A percentile compares a stretch with the other conserved stretches of the same genome.
These are phyloP conservation scores for Daldinia childiae DNA, from an alignment of 495 filamentous ascomycete genomes.

Conservation along the genomic window DNA sequence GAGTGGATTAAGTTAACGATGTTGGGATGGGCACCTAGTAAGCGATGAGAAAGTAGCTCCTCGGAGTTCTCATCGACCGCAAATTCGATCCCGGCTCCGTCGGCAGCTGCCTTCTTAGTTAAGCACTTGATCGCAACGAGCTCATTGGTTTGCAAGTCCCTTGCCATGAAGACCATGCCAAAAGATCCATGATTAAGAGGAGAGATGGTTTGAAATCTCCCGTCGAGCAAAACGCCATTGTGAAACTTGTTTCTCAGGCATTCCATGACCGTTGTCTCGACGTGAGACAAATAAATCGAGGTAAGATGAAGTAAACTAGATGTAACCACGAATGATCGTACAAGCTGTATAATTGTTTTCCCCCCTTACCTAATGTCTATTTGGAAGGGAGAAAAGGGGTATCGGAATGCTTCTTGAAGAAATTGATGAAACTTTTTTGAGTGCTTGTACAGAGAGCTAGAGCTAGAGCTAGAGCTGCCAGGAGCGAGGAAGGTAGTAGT, in stretches of 20 bases:
- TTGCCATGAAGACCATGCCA: slow-evolving; percentile 95
- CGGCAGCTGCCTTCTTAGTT: slow-evolving; percentile 74
- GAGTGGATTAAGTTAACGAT: slow-evolving; percentile 92
- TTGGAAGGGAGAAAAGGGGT: slow-evolving; percentile 43
- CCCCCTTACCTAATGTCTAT: slow-evolving; percentile 49
- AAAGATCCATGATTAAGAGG: slow-evolving; percentile 99
- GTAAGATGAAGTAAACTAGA: slow-evolving; percentile 28
- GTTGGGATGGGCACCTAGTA: slow-evolving; percentile 82
- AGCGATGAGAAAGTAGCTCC: slow-evolving; percentile 83
- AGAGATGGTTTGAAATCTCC: slow-evolving; percentile 88
- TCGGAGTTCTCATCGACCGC: slow-evolving; percentile 85
- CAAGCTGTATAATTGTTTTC: slow-evolving; percentile 33
- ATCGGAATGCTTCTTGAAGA: slow-evolving; percentile 33
- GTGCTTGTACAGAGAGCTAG: slow-evolving; percentile 57
- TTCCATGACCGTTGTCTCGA: slow-evolving; percentile 68
- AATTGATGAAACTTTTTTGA: slow-evolving; percentile 49
- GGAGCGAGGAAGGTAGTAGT: slow-evolving; percentile 44
- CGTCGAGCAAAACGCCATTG: slow-evolving; percentile 77
- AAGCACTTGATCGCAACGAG: slow-evolving; percentile 94
- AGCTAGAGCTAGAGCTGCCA: slow-evolving; percentile 49
- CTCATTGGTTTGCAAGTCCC: slow-evolving; percentile 75
- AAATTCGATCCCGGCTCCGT: slow-evolving; percentile 61
- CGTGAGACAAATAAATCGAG: slow-evolving; percentile 42
- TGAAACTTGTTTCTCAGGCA: slow-evolving; percentile 79
- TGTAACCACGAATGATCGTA: slow-evolving; percentile 47